Conservation (phyloP, 1,284 basidiomycete genomes). For the Boletellus sp. region DNA sequence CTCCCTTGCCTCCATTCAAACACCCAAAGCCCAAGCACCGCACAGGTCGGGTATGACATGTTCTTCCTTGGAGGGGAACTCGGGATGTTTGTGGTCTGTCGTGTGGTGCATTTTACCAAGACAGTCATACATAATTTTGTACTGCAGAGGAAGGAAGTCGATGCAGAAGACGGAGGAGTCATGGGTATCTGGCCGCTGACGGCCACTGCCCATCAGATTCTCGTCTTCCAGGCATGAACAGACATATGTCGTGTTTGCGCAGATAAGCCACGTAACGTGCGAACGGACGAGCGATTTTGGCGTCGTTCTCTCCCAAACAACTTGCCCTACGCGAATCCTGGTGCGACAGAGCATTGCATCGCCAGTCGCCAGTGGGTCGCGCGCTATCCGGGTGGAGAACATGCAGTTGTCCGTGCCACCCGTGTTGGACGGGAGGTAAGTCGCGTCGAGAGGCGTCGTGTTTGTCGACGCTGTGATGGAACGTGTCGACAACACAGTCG, state of each 20-base stretch:
- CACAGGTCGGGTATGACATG: slow-evolving; percentile 29
- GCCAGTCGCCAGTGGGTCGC: not conserved
- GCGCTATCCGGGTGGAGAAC: slow-evolving; percentile 5
- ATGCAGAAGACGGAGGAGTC: slow-evolving; percentile 25
- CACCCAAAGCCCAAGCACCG: not conserved
- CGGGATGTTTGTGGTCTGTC: slow-evolving; percentile 31
- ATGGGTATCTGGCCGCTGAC: slow-evolving; percentile 30
- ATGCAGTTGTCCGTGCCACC: slow-evolving; percentile 1
- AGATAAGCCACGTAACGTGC: not conserved
- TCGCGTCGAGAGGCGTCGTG: not conserved
- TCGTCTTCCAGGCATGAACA: slow-evolving; percentile 24
- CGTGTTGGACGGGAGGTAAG: not conserved
- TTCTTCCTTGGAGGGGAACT: slow-evolving; percentile 26
- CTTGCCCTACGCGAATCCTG: not conserved
- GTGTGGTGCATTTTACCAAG: slow-evolving; percentile 12
- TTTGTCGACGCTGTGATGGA: slow-evolving; percentile 11
- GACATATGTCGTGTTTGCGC: not conserved
- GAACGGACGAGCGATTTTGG: not conserved
- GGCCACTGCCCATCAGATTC: slow-evolving; percentile 30
- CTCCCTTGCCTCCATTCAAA: slow-evolving; percentile 26
- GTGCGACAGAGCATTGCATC: not conserved
- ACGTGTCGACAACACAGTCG: slow-evolving; percentile 29
- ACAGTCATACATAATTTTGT: slow-evolving; percentile 30
- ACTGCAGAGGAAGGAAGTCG: slow-evolving; percentile 29
- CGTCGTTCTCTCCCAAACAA: not conserved